phyloP scores from a whole-genome alignment of 2,329 filamentous ascomycete species.

The Furcasterigmium sp. region DNA sequence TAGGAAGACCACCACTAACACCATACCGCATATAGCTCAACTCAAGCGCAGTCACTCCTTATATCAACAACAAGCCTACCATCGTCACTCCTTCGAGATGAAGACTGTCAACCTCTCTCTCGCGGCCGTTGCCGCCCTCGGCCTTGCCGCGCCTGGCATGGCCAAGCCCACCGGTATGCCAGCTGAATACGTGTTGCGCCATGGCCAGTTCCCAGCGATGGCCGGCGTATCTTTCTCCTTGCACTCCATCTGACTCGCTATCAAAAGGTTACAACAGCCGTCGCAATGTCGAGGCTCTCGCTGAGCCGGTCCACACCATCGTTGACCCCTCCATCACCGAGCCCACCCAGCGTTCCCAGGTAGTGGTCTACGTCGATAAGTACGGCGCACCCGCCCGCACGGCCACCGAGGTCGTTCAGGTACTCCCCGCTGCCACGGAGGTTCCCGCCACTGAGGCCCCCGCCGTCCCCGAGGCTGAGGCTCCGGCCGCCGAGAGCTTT shows the following conservation, averaged over 20 bases:
- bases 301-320: constrained; percentile 21
- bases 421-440: constrained; percentile 16
- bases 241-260: not conserved
- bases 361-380: constrained; percentile 57
- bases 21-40: not conserved
- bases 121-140: not conserved
- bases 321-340: constrained; percentile 28
- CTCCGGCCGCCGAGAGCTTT: not conserved
- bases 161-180: constrained; percentile 1
- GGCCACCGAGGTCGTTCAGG: constrained; percentile 28
- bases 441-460: constrained; percentile 32
- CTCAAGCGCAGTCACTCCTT: constrained; percentile 1
- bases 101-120: not conserved
- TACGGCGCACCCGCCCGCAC: constrained; percentile 46
- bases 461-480: constrained; percentile 38
- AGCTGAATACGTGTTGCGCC: too few relatives aligned
- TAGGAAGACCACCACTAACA: not conserved
- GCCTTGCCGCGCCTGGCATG: not conserved
- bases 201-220: too few relatives aligned
- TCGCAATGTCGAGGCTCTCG: not conserved
- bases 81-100: not conserved
- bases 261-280: not conserved
- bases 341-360: constrained; percentile 37
- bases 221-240: too few relatives aligned
- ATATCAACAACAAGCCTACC: not conserved